phyloP scores from a whole-genome alignment of 768 basidiomycete species.

The Kwoniella sp. region DNA sequence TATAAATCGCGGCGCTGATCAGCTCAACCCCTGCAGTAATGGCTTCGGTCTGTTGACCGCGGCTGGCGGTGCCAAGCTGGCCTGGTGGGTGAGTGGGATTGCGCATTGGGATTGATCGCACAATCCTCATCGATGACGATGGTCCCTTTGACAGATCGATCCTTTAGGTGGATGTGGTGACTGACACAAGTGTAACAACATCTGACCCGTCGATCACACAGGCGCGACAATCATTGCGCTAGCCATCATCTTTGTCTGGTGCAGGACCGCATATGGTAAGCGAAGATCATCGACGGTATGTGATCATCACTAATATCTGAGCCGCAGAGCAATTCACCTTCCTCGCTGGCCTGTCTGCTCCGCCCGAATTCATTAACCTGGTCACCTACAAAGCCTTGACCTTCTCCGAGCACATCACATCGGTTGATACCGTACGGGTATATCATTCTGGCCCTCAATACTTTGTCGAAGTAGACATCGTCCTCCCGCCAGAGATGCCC shows the following conservation, averaged over 20 bases:
- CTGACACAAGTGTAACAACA: no score
- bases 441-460: slow-evolving; percentile 70
- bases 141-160: slow-evolving; percentile 27
- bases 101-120: slow-evolving; percentile 47
- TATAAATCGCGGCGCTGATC: no score
- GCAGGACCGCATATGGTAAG: slow-evolving; percentile 61
- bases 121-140: no score
- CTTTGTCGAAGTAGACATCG: slow-evolving; percentile 92
- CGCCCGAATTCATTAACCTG: slow-evolving; percentile 78
- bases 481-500: slow-evolving; percentile 82
- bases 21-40: slow-evolving; percentile 13
- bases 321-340: slow-evolving; percentile 65
- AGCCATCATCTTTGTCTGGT: slow-evolving; percentile 70
- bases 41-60: slow-evolving; percentile 51
- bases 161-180: no score
- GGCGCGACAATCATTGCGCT: slow-evolving; percentile 49
- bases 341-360: slow-evolving; percentile 86
- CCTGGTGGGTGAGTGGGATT: slow-evolving; percentile 56
- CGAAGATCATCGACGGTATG: neutral
- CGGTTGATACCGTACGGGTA: slow-evolving; percentile 85
- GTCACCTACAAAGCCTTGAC: slow-evolving; percentile 88
- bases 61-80: slow-evolving; percentile 52
- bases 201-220: no score
- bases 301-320: no score
- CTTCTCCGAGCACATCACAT: slow-evolving; percentile 77